These are phyloP conservation scores for Mortierella sp. DNA, from an alignment of 371 early-diverging fungal species.

Conservation along the genomic window DNA sequence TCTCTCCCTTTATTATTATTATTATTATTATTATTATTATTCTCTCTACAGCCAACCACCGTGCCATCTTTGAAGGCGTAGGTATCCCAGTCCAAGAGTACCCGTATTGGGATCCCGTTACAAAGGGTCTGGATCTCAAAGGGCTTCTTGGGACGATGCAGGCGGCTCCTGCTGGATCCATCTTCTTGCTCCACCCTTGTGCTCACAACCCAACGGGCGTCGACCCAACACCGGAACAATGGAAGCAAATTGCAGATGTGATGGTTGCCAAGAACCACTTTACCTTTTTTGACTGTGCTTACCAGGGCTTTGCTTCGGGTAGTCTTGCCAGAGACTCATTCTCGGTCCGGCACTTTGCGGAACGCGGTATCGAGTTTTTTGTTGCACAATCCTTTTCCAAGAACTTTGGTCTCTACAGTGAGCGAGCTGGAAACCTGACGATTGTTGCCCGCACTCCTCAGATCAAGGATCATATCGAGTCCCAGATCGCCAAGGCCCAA, in stretches of 20 bases:
- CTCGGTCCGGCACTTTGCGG: conserved; percentile 93
- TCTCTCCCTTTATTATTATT: not conserved
- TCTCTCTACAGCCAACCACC: not conserved
- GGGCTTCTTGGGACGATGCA: conserved; percentile 75
- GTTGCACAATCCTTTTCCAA: conserved; percentile 95
- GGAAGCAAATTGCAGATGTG: conserved; percentile 89
- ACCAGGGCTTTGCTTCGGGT: conserved; percentile 98
- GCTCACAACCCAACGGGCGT: conserved; percentile 98
- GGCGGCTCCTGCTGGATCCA: conserved; percentile 80
- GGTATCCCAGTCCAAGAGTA: conserved; percentile 88
- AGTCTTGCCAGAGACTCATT: conserved; percentile 91
- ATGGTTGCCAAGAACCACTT: conserved; percentile 81
- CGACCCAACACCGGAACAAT: conserved; percentile 93
- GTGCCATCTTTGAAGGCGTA: conserved; percentile 59
- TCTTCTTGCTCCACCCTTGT: conserved; percentile 89
- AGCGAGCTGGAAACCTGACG: conserved; percentile 90
- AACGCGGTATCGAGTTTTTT: conserved; percentile 88
- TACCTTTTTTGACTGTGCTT: conserved; percentile 97
- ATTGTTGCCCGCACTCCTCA: conserved; percentile 69
- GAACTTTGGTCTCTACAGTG: conserved; percentile 97
- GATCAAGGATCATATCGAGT: conserved; percentile 67
- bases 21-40: not conserved
- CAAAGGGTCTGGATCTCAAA: conserved; percentile 78
- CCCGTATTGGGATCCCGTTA: conserved; percentile 87
- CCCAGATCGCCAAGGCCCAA: conserved; percentile 86